Percentiles rank a stretch among this genome's conserved stretches.
Evolutionary conservation across 345 rosid genomes (phyloP).

Genomic region (Fremontodendron californicum): DNA sequence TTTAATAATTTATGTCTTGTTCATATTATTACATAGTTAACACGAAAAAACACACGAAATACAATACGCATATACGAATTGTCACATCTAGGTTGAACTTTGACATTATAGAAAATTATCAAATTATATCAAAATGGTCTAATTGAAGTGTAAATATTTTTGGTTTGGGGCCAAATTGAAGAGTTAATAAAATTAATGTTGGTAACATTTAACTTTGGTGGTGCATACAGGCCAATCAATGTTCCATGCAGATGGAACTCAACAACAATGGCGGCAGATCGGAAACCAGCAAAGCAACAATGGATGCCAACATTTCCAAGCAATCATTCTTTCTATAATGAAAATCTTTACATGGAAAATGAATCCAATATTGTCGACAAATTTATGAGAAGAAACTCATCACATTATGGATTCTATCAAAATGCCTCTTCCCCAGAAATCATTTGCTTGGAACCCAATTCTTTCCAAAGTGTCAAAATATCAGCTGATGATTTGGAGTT

Average conservation of each 20-base stretch:
- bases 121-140: too few relatives aligned
- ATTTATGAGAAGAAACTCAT: slow-evolving; percentile 28
- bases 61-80: too few relatives aligned
- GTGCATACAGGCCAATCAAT: slow-evolving; percentile 63
- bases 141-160: too few relatives aligned
- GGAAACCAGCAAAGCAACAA: slow-evolving; percentile 27
- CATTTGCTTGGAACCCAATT: neutral
- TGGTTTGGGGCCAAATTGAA: neutral
- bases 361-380: slow-evolving; percentile 19
- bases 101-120: too few relatives aligned
- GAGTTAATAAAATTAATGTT: neutral
- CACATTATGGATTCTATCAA: slow-evolving; percentile 33
- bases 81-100: too few relatives aligned
- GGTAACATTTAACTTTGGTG: neutral
- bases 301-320: slow-evolving; percentile 15
- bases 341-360: slow-evolving; percentile 31
- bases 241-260: slow-evolving; percentile 72
- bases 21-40: too few relatives aligned
- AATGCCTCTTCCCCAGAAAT: slow-evolving; percentile 66
- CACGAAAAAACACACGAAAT: too few relatives aligned
- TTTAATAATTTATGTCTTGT: too few relatives aligned
- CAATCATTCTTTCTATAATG: slow-evolving; percentile 20
- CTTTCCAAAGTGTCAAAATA: slow-evolving; percentile 36
- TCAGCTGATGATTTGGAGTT: slow-evolving; percentile 56
- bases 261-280: slow-evolving; percentile 22